Evolutionary conservation across 768 basidiomycete species (phyloP), one percentile per base, ranked within the genome.

Genomic region (Termitomyces sp.): DNA sequence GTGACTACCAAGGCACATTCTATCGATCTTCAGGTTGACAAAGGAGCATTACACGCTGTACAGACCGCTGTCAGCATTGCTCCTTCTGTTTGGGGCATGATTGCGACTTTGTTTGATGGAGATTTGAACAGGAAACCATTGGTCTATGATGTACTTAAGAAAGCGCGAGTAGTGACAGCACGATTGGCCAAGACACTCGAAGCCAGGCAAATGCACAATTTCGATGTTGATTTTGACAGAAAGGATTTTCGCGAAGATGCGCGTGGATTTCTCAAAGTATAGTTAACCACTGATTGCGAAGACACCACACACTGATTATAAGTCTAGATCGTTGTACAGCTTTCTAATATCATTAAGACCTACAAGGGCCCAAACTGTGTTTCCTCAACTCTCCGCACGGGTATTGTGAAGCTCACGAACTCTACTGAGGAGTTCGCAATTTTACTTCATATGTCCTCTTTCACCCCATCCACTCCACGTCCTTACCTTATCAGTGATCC

Each of bases 371-470:
- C 81, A n/a, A 81, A 86, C 50, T 81, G 84, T 16, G 72, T 75
- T 12, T 64, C 76, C n/a, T 61, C 83, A 4, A 70, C 77, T 34
- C 75, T 95, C 44, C 83, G 90, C 58, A 80, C 76, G 54, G 84
- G 86, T 65, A 85, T 93, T 75, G 82, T 87, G 41, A 81, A 82
- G 61, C 78, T 97, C 56, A 90, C 88, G 22, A 88, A 90, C 64
- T 82, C 87, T 13, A 92, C 93, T 12, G 87, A 95, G 70, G 92
- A 92, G 69, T 89, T 94, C 64, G 86, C 90, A 50, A 90, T 92
- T 62, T 76, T 96, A 49, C 75, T 95, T 18, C 90, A 92, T 65
- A 87, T 93, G 48, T 92, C 93, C 7, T 91, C 89, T 0, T 85
- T 90, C 62, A 83, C 91, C 44, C 82, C 86, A 10, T 72, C 81